Evolutionary conservation across 2,329 filamentous ascomycete genomes (phyloP), one percentile per base, ranked within the genome.

Genomic region (Coniochaeta sp.): DNA sequence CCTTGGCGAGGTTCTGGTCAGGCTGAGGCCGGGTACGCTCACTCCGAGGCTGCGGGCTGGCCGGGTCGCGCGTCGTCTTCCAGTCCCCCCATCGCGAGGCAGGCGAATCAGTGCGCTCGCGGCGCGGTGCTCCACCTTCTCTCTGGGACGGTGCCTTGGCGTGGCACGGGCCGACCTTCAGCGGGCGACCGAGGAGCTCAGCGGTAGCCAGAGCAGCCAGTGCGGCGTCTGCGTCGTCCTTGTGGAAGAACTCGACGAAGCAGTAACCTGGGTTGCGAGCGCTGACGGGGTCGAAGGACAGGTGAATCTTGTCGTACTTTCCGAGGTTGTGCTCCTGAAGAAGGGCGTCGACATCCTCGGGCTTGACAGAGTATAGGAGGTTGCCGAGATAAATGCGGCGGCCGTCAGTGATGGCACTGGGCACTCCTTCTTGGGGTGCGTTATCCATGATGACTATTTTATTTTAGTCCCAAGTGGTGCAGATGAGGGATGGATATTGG

Each of bases 211-310:
- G 74, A 14, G 79, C 75, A n/a, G 72, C 67, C 69, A 90, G 83
- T 1, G 84, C 85, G 1, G 71, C 71, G 4, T 82, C 77, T 3
- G 87, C 87, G 32, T 83, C 76, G 30, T 83, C 82, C 54, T 78
- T 78, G 55, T 77, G 79, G 54, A 72, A 71, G 60, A 91, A 83
- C 67, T 91, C 88, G 54, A 90, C 83, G 66, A 91, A 91, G 74
- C 88, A 91, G 74, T 90, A 90, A 40, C 86, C 88, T 0, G 87
- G 87, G 69, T 90, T 91, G 52, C 87, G 79, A 44, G 81, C 83
- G 32, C 82, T 88, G 70, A 88, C 84, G 1, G 86, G 82, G 66
- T 91, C 87, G 58, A 88, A 79, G 0, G 86, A 86, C 66, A 91
- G 87, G 69, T 88, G 85, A 64, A 90, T 82, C 55, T 83, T 81